These are phyloP conservation scores for Heterobasidion occidentale DNA, from an alignment of 1,284 basidiomycete genomes.

Conservation along the genomic window DNA sequence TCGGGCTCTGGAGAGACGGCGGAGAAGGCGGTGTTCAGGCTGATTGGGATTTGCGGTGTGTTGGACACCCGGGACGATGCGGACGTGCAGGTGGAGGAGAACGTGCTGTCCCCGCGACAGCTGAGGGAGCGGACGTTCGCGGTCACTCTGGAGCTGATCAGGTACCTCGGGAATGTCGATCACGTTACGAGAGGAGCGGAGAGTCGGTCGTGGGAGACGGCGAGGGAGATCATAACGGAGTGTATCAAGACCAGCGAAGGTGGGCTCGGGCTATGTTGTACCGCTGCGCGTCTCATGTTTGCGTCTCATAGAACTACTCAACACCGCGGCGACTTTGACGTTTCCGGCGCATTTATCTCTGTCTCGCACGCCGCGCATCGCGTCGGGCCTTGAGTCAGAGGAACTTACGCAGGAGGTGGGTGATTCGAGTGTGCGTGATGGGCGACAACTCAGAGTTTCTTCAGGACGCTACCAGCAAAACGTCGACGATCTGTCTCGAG, in stretches of 20 bases:
- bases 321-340: too few species aligned
- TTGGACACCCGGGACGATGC: constrained; percentile 52
- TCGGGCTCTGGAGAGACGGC: constrained; percentile 33
- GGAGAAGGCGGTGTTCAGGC: constrained; percentile 37
- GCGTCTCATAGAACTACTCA: not conserved
- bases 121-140: constrained; percentile 28
- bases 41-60: constrained; percentile 44
- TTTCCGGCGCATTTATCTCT: not conserved
- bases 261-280: constrained; percentile 13
- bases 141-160: constrained; percentile 27
- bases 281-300: not conserved
- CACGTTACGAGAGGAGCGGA: constrained; percentile 17
- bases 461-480: not conserved
- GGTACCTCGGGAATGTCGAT: constrained; percentile 29
- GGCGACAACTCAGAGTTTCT: not conserved
- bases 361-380: not conserved
- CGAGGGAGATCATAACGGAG: constrained; percentile 37
- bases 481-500: constrained; percentile 1
- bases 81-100: constrained; percentile 25
- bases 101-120: constrained; percentile 29
- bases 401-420: not conserved
- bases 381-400: too few species aligned
- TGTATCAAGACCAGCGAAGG: constrained; percentile 36
- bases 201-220: constrained; percentile 28
- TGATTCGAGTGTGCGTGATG: not conserved